A percentile compares a stretch with the other conserved stretches of the same genome.
phyloP scores from a whole-genome alignment of 2,329 filamentous ascomycete species.

The Microdochium trichocladiopsis region DNA sequence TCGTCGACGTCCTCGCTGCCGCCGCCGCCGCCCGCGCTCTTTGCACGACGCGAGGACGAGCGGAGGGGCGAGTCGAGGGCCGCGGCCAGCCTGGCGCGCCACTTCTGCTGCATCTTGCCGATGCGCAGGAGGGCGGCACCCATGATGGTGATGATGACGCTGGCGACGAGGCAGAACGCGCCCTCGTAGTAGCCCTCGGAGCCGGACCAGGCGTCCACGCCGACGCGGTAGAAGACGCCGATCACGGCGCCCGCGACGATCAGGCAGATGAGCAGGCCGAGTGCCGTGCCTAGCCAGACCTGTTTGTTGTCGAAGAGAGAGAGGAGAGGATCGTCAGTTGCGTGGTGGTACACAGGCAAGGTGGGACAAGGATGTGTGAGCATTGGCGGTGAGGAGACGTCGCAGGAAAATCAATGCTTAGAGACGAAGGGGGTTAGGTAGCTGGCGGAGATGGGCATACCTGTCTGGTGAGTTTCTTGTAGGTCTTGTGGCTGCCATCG shows the following conservation, averaged over 20 bases:
- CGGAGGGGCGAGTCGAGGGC: constrained; percentile 43
- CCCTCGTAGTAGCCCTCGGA: constrained; percentile 78
- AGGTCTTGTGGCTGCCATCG: background rate
- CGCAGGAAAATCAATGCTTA: no score
- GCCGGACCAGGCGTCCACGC: constrained; percentile 56
- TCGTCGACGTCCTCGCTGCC: constrained; percentile 9
- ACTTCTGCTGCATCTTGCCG: constrained; percentile 79
- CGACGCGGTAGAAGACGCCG: constrained; percentile 65
- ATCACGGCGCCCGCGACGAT: constrained; percentile 62
- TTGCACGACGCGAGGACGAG: background rate
- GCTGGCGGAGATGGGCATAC: no score
- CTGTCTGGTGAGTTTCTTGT: background rate
- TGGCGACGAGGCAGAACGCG: constrained; percentile 66
- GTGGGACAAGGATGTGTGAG: background rate
- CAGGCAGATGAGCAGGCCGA: constrained; percentile 59
- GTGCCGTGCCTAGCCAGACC: constrained; percentile 61
- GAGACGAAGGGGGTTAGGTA: no score
- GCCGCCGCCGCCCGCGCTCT: constrained; percentile 22
- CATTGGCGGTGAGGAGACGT: no score
- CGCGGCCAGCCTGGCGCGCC: constrained; percentile 73
- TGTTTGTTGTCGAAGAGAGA: constrained; percentile 18
- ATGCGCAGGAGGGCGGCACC: constrained; percentile 75
- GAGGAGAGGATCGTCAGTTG: no score
- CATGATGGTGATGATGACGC: constrained; percentile 75
- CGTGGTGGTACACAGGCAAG: no score